A percentile compares a stretch with the other conserved stretches of the same genome.
Evolutionary conservation across 139 green algal species (phyloP).

Genomic region (Tetraselmis striata): DNA sequence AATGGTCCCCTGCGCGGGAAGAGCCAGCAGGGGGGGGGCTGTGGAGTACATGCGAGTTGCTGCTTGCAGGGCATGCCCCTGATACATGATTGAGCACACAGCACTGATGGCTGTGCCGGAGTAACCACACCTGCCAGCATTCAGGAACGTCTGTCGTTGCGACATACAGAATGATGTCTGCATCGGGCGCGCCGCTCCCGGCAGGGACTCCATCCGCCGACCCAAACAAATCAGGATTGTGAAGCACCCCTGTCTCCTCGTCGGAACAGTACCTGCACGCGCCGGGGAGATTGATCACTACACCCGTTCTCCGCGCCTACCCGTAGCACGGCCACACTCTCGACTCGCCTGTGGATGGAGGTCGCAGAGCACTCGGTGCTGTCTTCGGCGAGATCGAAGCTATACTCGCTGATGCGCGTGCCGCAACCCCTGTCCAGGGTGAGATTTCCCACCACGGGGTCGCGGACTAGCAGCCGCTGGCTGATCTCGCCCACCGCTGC

Average conservation of each 20-base stretch:
- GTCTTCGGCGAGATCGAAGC: not conserved
- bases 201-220: not conserved
- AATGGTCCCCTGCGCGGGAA: not conserved
- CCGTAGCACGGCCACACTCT: not conserved
- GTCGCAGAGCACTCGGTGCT: not conserved
- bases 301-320: not conserved
- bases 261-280: not conserved
- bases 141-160: not conserved
- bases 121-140: not conserved
- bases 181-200: not conserved
- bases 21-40: not conserved
- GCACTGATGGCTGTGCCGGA: not conserved
- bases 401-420: not conserved
- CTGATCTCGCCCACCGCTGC: not conserved
- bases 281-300: not conserved
- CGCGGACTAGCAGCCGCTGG: not conserved
- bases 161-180: not conserved
- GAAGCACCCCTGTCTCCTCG: not conserved
- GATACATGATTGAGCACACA: not conserved
- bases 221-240: not conserved
- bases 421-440: not conserved
- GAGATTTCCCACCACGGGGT: not conserved
- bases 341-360: not conserved
- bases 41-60: not conserved
- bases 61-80: too few species aligned